Evolutionary conservation across 352 stramenopile genomes (phyloP), one percentile per base, ranked within the genome.

Genomic region (Phytophthora palmivora): DNA sequence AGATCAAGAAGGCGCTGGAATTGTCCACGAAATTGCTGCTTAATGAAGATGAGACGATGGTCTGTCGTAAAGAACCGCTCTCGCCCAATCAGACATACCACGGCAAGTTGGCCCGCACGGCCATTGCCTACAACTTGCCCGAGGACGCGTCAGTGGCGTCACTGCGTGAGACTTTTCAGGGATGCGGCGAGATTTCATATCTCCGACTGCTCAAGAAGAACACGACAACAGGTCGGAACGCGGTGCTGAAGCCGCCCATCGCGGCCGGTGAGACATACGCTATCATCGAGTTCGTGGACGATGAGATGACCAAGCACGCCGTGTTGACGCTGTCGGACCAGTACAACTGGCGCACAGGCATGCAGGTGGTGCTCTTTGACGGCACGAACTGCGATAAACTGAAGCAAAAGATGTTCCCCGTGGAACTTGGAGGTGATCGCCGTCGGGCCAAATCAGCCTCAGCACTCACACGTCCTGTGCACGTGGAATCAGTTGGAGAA

Each of bases 371-470:
- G 66, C 80, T 95, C 51, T 95, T 95, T 75, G 87, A 95, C 51
- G 87, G 87, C 64, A 95, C 87, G 46, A 95, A 91, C 70, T 91
- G 76, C 56, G 87, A 95, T 51, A 94, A 92, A 57, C 76, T 95
- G 43, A 95, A 95, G 70, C 84, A 95, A 54, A 92, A 92, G 65
- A 95, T 95, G 87, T 95, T 95, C 49, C 87, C 87, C 0, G 83
- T 95, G 28, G 87, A 95, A 47, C 64, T 87, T 30, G 78, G 70
- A 4, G 72, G 68, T n/a, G 81, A 91, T 15, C 86, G 87, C 39
- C 82, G 84, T 67, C 87, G 87, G 26, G 87, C 84, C 37, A 91
- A 93, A 66, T 95, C 87, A 43, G 82, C 87, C 1, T 91, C 84
- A 15, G 84, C 83, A 2, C 54, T 94, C 6, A 82, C 76, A 4